These are phyloP conservation scores for Talaromyces verruculosus DNA, from an alignment of 2,329 filamentous ascomycete genomes.

Conservation along the genomic window DNA sequence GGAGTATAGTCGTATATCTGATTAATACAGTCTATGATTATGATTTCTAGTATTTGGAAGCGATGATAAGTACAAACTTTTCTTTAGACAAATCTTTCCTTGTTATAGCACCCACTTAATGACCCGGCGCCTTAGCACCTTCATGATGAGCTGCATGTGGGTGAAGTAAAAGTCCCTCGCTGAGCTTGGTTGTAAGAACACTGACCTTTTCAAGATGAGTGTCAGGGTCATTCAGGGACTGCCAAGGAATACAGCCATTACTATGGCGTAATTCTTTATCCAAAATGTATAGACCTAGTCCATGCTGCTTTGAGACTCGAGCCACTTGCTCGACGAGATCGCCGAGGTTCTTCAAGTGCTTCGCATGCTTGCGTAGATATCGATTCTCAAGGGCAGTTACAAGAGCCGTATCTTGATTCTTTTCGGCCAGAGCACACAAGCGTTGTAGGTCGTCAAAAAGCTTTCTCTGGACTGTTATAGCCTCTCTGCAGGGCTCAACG, in stretches of 20 bases:
- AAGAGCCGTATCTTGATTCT: conserved; percentile 23
- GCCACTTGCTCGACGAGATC: conserved; percentile 28
- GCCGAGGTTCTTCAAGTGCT: conserved; percentile 28
- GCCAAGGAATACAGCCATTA: conserved; percentile 23
- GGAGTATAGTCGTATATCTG: neutral
- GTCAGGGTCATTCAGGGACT: conserved; percentile 26
- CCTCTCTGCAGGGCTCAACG: conserved; percentile 24
- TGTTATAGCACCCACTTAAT: neutral
- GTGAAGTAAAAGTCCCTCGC: neutral
- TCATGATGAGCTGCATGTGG: neutral
- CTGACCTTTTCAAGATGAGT: neutral
- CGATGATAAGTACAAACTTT: neutral
- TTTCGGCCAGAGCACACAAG: conserved; percentile 23
- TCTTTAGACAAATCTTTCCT: neutral
- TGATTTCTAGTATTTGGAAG: neutral
- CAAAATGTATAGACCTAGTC: conserved; percentile 26
- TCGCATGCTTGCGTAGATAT: conserved; percentile 27
- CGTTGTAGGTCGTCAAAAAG: conserved; percentile 27
- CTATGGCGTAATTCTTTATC: conserved; percentile 25
- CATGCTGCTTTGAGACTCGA: conserved; percentile 28
- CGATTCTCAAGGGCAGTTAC: conserved; percentile 24
- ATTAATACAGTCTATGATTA: neutral
- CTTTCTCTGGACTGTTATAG: conserved; percentile 24
- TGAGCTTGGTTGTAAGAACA: neutral
- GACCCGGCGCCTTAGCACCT: neutral